Evolutionary conservation across 1,139 yeast genomes (phyloP).

Genomic region (Diutina catenulata): DNA sequence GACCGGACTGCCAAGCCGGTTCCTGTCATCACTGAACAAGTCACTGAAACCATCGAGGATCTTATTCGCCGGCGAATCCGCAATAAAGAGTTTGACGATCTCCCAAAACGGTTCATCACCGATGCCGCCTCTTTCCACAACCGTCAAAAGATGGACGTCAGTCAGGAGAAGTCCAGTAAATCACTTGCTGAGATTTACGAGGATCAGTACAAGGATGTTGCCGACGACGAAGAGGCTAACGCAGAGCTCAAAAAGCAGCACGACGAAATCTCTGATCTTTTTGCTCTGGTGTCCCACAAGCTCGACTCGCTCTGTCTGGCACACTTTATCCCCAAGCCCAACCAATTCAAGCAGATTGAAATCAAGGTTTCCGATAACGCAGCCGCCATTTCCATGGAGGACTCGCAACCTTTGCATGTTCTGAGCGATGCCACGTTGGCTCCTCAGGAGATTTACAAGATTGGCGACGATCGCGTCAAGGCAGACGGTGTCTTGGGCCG

Average conservation of each 20-base stretch:
- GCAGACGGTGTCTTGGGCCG: slow-evolving; percentile 27
- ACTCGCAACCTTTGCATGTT: slow-evolving; percentile 85
- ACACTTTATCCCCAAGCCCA: slow-evolving; percentile 86
- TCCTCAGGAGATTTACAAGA: slow-evolving; percentile 86
- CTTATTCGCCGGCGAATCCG: slow-evolving; percentile 73
- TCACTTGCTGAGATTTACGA: slow-evolving; percentile 90
- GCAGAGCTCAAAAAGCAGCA: slow-evolving; percentile 66
- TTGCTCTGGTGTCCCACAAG: slow-evolving; percentile 51
- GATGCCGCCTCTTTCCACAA: slow-evolving; percentile 50
- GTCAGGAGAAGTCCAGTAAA: slow-evolving; percentile 75
- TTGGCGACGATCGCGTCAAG: slow-evolving; percentile 37
- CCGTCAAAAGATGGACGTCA: slow-evolving; percentile 47
- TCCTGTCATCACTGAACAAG: slow-evolving; percentile 84
- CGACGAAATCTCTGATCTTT: slow-evolving; percentile 62
- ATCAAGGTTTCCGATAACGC: slow-evolving; percentile 53
- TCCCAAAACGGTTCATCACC: slow-evolving; percentile 58
- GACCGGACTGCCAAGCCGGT: slow-evolving; percentile 58
- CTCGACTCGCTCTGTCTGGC: slow-evolving; percentile 87
- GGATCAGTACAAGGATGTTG: slow-evolving; percentile 54
- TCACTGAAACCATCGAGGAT: slow-evolving; percentile 79
- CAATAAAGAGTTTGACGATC: slow-evolving; percentile 70
- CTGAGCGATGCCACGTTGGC: slow-evolving; percentile 72
- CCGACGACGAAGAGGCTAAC: slow-evolving; percentile 28
- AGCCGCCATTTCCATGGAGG: slow-evolving; percentile 77
- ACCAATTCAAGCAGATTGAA: slow-evolving; percentile 58